phyloP scores from a whole-genome alignment of 257 asterid species.

The Lithospermum erythrorhizon region DNA sequence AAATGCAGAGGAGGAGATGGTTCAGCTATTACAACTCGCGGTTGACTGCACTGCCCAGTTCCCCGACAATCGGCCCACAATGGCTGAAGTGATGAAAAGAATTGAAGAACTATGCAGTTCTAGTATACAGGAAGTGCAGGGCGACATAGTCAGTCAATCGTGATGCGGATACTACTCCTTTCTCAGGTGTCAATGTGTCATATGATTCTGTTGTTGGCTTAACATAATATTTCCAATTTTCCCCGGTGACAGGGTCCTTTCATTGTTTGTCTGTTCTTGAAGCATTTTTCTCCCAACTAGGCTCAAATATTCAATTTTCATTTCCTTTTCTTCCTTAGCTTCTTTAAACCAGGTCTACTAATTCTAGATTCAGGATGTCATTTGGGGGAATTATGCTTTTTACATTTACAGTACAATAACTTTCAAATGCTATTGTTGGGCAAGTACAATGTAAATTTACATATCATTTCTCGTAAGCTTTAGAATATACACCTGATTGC shows the following conservation, averaged over 20 bases:
- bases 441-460: not conserved
- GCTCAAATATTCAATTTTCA: not conserved
- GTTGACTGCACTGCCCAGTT: constrained; percentile 12
- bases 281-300: too few species aligned
- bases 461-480: too few species aligned
- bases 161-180: not conserved
- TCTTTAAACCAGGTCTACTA: not conserved
- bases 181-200: too few species aligned
- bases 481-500: too few species aligned
- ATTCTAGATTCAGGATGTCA: not conserved
- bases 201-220: too few species aligned
- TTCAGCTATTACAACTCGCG: constrained; percentile 14
- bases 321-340: not conserved
- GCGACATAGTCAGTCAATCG: constrained; percentile 1
- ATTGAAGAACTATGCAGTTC: constrained; percentile 6
- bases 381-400: constrained; percentile 2
- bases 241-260: too few species aligned
- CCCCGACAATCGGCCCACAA: constrained; percentile 13
- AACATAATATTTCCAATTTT: too few species aligned
- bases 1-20: constrained; percentile 14
- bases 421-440: constrained; percentile 1
- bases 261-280: too few species aligned
- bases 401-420: constrained; percentile 3
- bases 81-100: constrained; percentile 8
- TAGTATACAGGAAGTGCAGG: not conserved